Conservation (phyloP, 495 filamentous ascomycete species). For the Elaphomyces granulatus region DNA sequence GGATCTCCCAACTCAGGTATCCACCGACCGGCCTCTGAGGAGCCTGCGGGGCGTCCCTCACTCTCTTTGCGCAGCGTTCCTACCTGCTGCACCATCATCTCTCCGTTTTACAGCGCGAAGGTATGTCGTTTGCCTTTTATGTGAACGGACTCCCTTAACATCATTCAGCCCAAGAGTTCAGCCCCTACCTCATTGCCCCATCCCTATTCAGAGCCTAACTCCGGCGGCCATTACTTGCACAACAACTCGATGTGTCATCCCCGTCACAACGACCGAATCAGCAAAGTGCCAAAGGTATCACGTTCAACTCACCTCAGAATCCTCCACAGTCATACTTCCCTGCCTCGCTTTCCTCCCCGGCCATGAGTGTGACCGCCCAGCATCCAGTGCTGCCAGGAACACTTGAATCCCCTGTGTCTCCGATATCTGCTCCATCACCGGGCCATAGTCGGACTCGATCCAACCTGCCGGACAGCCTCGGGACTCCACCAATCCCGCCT, state of each 20-base stretch:
- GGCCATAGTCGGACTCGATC: slow-evolving; percentile 22
- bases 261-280: slow-evolving; percentile 1
- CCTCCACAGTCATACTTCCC: slow-evolving; percentile 17
- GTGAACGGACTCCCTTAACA: neutral
- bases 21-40: neutral
- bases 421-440: slow-evolving; percentile 16
- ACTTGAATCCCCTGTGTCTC: slow-evolving; percentile 21
- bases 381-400: slow-evolving; percentile 23
- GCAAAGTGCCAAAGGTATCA: slow-evolving; percentile 4
- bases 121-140: too few species aligned
- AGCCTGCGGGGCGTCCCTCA: too few species aligned
- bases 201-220: neutral
- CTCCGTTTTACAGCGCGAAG: neutral
- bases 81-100: neutral
- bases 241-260: neutral
- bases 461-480: slow-evolving; percentile 26
- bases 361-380: slow-evolving; percentile 31
- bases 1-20: too few species aligned
- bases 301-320: slow-evolving; percentile 13
- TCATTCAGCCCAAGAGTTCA: neutral
- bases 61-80: neutral
- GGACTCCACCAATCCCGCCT: slow-evolving; percentile 28
- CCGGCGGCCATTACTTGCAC: neutral
- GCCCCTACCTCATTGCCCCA: neutral
- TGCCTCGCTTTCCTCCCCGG: slow-evolving; percentile 24